A percentile compares a stretch with the other conserved stretches of the same genome.
Conservation (phyloP, 2,329 filamentous ascomycete genomes). For the Aureobasidium namibiae region DNA sequence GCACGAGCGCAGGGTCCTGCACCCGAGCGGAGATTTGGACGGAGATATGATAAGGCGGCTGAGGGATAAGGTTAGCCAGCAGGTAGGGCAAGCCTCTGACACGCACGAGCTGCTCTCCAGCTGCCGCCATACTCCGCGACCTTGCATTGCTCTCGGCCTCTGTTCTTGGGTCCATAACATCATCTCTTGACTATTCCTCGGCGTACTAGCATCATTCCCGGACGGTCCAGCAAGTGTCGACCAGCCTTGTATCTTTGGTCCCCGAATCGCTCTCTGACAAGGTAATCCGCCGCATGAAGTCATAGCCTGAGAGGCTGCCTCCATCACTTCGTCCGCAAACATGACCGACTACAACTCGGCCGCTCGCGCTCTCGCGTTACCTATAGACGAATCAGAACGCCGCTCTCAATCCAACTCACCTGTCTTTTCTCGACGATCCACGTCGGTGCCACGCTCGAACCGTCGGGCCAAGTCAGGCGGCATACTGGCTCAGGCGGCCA, state of each 20-base stretch:
- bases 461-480: conserved; percentile 28
- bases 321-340: conserved; percentile 19
- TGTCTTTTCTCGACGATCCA: conserved; percentile 43
- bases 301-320: no score
- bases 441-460: conserved; percentile 30
- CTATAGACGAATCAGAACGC: conserved; percentile 35
- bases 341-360: conserved; percentile 35
- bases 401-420: conserved; percentile 35
- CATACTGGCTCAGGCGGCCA: conserved; percentile 34
- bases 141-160: background rate
- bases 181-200: background rate
- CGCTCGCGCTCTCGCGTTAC: conserved; percentile 46
- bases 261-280: background rate
- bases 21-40: background rate
- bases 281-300: background rate
- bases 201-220: background rate
- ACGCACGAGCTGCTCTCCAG: background rate
- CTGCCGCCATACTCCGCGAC: background rate
- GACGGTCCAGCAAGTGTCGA: background rate
- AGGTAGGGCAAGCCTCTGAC: no score
- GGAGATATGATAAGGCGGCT: background rate
- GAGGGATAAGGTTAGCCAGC: no score
- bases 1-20: background rate
- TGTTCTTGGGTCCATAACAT: background rate
- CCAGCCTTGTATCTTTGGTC: background rate